Evolutionary conservation across 1,284 basidiomycete species (phyloP).

Genomic region (Blastosporella zonata): DNA sequence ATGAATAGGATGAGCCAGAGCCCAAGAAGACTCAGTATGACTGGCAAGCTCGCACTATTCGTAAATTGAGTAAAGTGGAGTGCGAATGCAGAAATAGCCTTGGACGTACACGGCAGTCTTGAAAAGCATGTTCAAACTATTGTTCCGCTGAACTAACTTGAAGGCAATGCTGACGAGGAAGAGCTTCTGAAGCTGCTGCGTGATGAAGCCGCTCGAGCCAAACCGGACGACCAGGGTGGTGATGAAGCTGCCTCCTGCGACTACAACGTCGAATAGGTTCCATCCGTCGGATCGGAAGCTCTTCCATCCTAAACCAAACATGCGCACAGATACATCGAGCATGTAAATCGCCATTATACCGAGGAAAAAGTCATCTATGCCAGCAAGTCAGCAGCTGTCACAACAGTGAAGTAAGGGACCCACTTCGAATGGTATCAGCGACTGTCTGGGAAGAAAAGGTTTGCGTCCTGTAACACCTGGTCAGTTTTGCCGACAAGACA

Average conservation of each 20-base stretch:
- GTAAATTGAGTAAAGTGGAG: slow-evolving; percentile 4
- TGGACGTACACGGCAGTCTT: slow-evolving; percentile 86
- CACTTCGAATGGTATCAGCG: slow-evolving; percentile 68
- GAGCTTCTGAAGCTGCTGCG: slow-evolving; percentile 86
- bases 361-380: slow-evolving; percentile 76
- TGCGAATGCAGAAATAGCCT: not conserved
- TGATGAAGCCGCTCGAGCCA: slow-evolving; percentile 46
- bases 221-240: slow-evolving; percentile 80
- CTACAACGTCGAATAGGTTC: slow-evolving; percentile 90
- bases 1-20: slow-evolving; percentile 93
- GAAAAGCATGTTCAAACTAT: slow-evolving; percentile 93
- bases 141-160: slow-evolving; percentile 91
- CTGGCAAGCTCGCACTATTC: slow-evolving; percentile 79
- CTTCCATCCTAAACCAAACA: slow-evolving; percentile 82
- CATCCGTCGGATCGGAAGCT: slow-evolving; percentile 88
- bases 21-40: slow-evolving; percentile 82
- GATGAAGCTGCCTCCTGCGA: slow-evolving; percentile 79
- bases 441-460: slow-evolving; percentile 59
- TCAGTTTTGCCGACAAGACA: slow-evolving; percentile 15
- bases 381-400: not conserved
- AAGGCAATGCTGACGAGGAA: slow-evolving; percentile 93
- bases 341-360: slow-evolving; percentile 73
- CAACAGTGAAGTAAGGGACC: slow-evolving; percentile 23
- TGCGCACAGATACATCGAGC: slow-evolving; percentile 76
- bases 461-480: slow-evolving; percentile 63